phyloP scores from a whole-genome alignment of 495 filamentous ascomycete species.

The Amniculicola lignicola region DNA sequence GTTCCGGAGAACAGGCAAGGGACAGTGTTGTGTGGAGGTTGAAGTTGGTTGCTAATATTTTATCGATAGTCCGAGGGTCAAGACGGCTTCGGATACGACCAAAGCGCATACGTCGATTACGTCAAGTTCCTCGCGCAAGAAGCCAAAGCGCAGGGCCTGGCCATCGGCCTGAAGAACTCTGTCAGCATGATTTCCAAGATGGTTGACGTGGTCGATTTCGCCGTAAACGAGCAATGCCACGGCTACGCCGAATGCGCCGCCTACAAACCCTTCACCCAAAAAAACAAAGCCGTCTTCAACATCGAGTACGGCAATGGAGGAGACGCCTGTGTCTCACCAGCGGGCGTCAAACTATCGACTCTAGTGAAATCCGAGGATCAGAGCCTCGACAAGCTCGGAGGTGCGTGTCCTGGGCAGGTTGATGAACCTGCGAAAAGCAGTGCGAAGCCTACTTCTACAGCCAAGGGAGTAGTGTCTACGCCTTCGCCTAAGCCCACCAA shows the following conservation, averaged over 20 bases:
- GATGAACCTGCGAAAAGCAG: no score
- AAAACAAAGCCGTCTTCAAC: constrained; percentile 66
- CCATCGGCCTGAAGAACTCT: constrained; percentile 65
- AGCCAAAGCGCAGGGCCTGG: constrained; percentile 49
- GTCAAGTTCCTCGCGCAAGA: constrained; percentile 57
- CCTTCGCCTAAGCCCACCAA: no score
- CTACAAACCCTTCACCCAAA: constrained; percentile 54
- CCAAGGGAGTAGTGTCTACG: no score
- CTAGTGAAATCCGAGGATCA: constrained; percentile 17
- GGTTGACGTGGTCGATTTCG: constrained; percentile 59
- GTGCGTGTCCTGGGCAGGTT: constrained; percentile 11
- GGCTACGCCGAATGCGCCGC: constrained; percentile 55
- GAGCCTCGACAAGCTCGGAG: constrained; percentile 17
- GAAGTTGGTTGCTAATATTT: constrained; percentile 1
- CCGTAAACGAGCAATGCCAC: constrained; percentile 68
- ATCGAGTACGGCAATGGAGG: constrained; percentile 63
- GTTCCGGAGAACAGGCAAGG: not conserved
- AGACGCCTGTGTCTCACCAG: not conserved
- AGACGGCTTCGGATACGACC: constrained; percentile 55
- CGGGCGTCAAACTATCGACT: constrained; percentile 21
- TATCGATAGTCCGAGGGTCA: constrained; percentile 33
- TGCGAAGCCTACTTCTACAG: no score
- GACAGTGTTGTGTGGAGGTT: not conserved
- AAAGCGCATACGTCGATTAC: constrained; percentile 54
- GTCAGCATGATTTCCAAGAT: constrained; percentile 56